Percentiles rank a stretch among this genome's conserved stretches.
Evolutionary conservation across 768 basidiomycete species (phyloP).

Genomic region (Strobilomyces confusus): DNA sequence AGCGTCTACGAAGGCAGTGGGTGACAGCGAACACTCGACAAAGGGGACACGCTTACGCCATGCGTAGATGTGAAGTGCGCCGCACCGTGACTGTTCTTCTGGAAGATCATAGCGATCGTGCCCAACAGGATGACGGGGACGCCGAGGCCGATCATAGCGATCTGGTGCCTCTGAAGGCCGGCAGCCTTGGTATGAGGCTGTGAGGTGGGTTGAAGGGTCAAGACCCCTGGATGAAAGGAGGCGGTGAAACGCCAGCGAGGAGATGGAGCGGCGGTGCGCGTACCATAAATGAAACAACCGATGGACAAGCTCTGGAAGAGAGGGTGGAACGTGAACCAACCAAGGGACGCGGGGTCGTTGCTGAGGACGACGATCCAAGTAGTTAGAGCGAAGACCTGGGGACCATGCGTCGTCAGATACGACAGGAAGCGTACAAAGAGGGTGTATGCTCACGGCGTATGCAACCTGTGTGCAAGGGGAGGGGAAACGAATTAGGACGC

Average conservation of each 20-base stretch:
- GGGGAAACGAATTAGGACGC: not conserved
- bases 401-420: not conserved
- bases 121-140: slow-evolving; percentile 59
- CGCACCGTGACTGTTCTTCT: slow-evolving; percentile 50
- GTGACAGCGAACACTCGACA: not conserved
- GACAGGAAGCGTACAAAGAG: not conserved
- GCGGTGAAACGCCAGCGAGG: not conserved
- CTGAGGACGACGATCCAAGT: slow-evolving; percentile 46
- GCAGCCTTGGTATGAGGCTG: slow-evolving; percentile 61
- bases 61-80: slow-evolving; percentile 75
- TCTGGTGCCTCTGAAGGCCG: slow-evolving; percentile 68
- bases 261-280: slow-evolving; percentile 4
- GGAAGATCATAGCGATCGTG: slow-evolving; percentile 54
- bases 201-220: slow-evolving; percentile 73
- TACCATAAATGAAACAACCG: slow-evolving; percentile 59
- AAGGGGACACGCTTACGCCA: slow-evolving; percentile 43
- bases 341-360: slow-evolving; percentile 41
- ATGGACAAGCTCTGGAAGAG: slow-evolving; percentile 57
- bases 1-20: slow-evolving; percentile 41
- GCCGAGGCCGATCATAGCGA: slow-evolving; percentile 51
- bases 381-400: slow-evolving; percentile 37
- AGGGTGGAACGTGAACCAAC: slow-evolving; percentile 70
- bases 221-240: slow-evolving; percentile 46
- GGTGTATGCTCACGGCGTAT: slow-evolving; percentile 12
- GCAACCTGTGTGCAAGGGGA: slow-evolving; percentile 8